phyloP scores from a whole-genome alignment of 768 basidiomycete genomes.

The Amanita subjunquillea region DNA sequence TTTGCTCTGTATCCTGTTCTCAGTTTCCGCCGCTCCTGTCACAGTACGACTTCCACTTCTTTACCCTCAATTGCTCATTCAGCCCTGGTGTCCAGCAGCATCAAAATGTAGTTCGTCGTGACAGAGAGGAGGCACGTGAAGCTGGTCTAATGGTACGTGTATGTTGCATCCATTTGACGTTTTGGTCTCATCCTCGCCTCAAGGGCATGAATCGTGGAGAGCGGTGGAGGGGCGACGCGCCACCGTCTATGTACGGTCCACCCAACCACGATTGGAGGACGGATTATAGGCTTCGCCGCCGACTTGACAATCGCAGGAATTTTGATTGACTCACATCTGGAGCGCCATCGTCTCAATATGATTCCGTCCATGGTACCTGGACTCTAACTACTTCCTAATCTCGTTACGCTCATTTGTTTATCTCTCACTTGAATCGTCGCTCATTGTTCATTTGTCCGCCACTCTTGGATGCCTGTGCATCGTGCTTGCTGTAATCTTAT shows the following conservation, averaged over 20 bases:
- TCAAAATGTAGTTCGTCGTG: conserved; percentile 8
- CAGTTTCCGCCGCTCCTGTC: conserved; percentile 7
- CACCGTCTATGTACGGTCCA: not conserved
- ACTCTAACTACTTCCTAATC: not conserved
- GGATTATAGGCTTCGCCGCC: not conserved
- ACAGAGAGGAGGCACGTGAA: not conserved
- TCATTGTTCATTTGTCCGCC: not conserved
- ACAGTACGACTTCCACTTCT: conserved; percentile 3
- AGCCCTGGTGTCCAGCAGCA: conserved; percentile 8
- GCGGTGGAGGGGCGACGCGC: not conserved
- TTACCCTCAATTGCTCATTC: conserved; percentile 2
- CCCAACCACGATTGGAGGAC: not conserved
- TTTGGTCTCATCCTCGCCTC: not conserved
- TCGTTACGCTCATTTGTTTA: not conserved
- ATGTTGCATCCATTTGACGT: not conserved
- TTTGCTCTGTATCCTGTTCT: conserved; percentile 3
- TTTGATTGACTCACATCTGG: not conserved
- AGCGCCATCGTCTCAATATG: not conserved
- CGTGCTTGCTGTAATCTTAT: not conserved
- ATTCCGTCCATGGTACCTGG: not conserved
- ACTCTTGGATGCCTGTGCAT: too few relatives aligned
- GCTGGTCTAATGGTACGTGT: not conserved
- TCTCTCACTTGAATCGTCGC: not conserved
- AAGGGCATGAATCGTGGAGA: not conserved
- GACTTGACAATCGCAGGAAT: not conserved